Percentiles rank a stretch among this genome's conserved stretches.
Conservation (phyloP, 768 basidiomycete genomes). For the Aureoboletus auriporus region DNA sequence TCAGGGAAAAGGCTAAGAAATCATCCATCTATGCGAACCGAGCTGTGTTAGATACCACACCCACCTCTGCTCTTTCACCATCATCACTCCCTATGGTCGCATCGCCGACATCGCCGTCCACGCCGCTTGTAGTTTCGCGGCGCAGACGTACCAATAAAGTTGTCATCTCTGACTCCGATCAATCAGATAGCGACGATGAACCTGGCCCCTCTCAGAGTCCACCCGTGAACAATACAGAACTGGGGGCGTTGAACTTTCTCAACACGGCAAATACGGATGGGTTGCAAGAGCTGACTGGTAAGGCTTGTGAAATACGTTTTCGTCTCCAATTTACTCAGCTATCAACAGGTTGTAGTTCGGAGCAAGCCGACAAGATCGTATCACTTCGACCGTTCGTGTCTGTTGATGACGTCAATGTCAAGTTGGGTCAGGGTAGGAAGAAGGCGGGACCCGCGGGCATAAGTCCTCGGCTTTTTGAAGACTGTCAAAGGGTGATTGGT, state of each 20-base stretch:
- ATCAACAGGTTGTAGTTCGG: conserved; percentile 63
- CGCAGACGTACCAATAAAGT: conserved; percentile 55
- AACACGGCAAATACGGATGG: conserved; percentile 59
- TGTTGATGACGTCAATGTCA: conserved; percentile 67
- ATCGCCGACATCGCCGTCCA: conserved; percentile 37
- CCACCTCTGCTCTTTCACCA: conserved; percentile 24
- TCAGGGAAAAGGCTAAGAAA: conserved; percentile 72
- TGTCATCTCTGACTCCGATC: conserved; percentile 61
- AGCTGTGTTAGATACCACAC: conserved; percentile 46
- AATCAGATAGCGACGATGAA: conserved; percentile 48
- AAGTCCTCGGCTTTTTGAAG: conserved; percentile 87
- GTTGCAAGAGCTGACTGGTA: conserved; percentile 74
- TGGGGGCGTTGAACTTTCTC: conserved; percentile 62
- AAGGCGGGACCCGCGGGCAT: conserved; percentile 80
- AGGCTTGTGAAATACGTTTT: conserved; percentile 13
- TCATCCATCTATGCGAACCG: conserved; percentile 81
- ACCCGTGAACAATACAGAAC: conserved; percentile 39
- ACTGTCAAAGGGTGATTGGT: conserved; percentile 77
- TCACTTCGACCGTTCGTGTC: conserved; percentile 76
- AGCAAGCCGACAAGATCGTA: conserved; percentile 79
- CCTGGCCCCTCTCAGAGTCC: conserved; percentile 28
- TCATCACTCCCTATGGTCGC: conserved; percentile 31
- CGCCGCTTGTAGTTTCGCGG: conserved; percentile 41
- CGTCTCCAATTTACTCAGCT: conserved; percentile 2
- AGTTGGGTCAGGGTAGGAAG: conserved; percentile 83